Evolutionary conservation across 2,329 filamentous ascomycete species (phyloP), one percentile per base, ranked within the genome.

Genomic region (Calonectria hongkongensis): DNA sequence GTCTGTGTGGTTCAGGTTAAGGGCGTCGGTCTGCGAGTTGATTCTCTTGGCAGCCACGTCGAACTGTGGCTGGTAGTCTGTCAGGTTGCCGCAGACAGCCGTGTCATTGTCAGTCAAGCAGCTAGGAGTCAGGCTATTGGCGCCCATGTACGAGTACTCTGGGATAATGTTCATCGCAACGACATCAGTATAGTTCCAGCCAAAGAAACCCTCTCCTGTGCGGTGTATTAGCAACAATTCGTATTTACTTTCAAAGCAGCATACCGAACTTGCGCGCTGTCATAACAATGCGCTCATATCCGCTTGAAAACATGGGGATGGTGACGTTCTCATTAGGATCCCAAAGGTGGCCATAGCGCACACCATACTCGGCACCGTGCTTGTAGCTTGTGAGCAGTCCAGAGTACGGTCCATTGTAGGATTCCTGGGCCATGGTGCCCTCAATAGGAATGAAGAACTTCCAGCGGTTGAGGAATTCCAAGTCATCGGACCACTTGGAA

Each of bases 401-500:
- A 5, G 51, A 21, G 30, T 58, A 58, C 2, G 51, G 51, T n/a
- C 51, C 51, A 39, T 58, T 58, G 51, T n/a, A 39, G 18, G 51
- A 58, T 36, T 58, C 51, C 4, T 25, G 13, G 51, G n/a, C 30
- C 51, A 58, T 39, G n/a, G 36, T 12, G 5, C 33, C 30, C 18
- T 25, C 18, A 16, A 39, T 39, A n/a, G 51, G 51, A 6, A 58
- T 58, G 30, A 58, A 58, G 51, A 39, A 39, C 4, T 58, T 33
- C 51, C 51, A 58, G 33, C 51, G 51, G 12, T 58, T 58, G n/a
- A 58, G 51, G 21, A 58, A 58, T 25, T 58, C 51, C 51, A 58
- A 39, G 5, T 58, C 51, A 13, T 58, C n/a, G 9, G 33, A 21
- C 51, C 51, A 58, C 51, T 39, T 39, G n/a, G 51, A 25, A n/a